phyloP scores from a whole-genome alignment of 2,329 filamentous ascomycete genomes.

The Botrytis sinoallii region DNA sequence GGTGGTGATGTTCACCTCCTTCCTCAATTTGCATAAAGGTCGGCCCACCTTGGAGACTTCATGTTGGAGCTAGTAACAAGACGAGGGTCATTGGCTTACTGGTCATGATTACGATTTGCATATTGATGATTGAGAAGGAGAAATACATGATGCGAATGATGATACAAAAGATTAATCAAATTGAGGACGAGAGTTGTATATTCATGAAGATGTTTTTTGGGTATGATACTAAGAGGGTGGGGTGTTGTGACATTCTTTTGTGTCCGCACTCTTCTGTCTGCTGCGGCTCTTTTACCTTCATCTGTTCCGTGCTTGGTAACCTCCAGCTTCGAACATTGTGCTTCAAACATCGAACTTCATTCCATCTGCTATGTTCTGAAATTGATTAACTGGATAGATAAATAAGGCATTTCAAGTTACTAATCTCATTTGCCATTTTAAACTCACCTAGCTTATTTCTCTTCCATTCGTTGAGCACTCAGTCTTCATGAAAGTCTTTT shows the following conservation, averaged over 20 bases:
- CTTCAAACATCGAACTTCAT: neutral
- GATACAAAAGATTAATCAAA: neutral
- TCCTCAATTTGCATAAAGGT: neutral
- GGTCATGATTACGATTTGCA: neutral
- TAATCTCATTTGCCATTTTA: neutral
- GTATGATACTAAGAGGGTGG: neutral
- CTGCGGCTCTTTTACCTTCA: neutral
- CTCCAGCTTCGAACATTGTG: neutral
- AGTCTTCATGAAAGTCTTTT: accelerated
- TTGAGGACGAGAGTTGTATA: neutral
- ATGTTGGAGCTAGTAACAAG: neutral
- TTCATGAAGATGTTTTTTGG: neutral
- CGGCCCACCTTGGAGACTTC: neutral
- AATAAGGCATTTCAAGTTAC: neutral
- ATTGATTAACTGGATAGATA: neutral
- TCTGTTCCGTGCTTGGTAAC: neutral
- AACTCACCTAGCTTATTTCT: neutral
- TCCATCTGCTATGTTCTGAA: neutral
- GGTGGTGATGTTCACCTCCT: neutral
- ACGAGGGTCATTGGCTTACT: neutral
- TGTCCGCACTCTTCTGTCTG: neutral
- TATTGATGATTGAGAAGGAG: neutral
- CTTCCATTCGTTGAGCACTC: neutral
- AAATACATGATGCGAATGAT: neutral
- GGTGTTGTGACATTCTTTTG: neutral